Base-by-base conservation (phyloP, 495 filamentous ascomycete genomes). In the Penicillium roqueforti region DNA sequence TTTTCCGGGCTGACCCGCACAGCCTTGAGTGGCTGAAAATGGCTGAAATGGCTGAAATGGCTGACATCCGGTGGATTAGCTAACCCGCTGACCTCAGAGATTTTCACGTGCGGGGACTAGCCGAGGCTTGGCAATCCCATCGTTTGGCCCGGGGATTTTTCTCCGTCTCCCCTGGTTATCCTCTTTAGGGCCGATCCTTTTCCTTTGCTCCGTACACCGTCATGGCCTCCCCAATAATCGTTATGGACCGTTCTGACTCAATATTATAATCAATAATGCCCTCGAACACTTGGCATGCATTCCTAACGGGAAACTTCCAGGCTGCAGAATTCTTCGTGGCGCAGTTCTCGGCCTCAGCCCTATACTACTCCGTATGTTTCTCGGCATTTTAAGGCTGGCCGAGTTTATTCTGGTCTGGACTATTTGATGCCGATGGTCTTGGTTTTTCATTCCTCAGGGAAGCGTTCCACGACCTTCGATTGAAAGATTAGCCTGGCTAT, bases 261-360 rank as follows among this genome's bases (percentile, higher is more conserved):
- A 36, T 16, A 16, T 16, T 36, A 16, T 36, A 38, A 29, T 20
- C 22, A 4, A n/a, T 36, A 49, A 29, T 16, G 47, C 22, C 22
- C 32, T 36, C 13, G 32, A 49, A 11, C 3, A 20, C 47, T 49
- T 49, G 47, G 47, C 47, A 49, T 2, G 38, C 32, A 23, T 49
- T 49, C 47, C 47, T 14, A 22, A 28, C 29, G 22, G 32, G 20
- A 19, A 38, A 18, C 37, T 37, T 23, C 20, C 8, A 36, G 31
- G 46, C 46, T 25, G 13, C 22, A 13, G 16, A 38, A 38, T 49
- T 26, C 22, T 38, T 38, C 1, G 22, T 49, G 47, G 22, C 46
- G 29, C 44, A 36, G 31, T 14, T 49, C 19, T 34, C 32, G 10
- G 38, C 19, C 26, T 49, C 46, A 49, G 47, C 47, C 47, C 47